Percentiles rank a stretch among this genome's conserved stretches.
These are phyloP conservation scores for Saccharomycopsis sp. DNA, from an alignment of 805 yeast species.

Conservation along the genomic window DNA sequence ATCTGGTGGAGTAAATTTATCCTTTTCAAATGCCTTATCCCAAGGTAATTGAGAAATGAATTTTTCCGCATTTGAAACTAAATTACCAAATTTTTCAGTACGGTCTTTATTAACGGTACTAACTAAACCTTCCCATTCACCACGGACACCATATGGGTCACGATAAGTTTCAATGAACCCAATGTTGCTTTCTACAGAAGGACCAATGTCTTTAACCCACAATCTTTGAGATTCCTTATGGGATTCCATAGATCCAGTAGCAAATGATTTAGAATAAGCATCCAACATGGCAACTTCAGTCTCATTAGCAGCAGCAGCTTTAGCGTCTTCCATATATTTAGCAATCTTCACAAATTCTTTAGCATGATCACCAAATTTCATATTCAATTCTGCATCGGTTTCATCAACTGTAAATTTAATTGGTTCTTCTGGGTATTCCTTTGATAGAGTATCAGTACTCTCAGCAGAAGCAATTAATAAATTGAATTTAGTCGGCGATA, in stretches of 20 bases:
- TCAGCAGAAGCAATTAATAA: conserved; percentile 66
- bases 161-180: conserved; percentile 92
- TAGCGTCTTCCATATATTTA: conserved; percentile 49
- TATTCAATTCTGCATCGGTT: conserved; percentile 34
- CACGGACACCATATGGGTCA: conserved; percentile 86
- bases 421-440: conserved; percentile 41
- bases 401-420: conserved; percentile 31
- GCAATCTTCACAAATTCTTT: conserved; percentile 57
- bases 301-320: conserved; percentile 60
- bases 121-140: conserved; percentile 90
- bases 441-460: conserved; percentile 37
- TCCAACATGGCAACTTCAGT: conserved; percentile 62
- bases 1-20: conserved; percentile 84
- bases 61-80: conserved; percentile 60
- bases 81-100: conserved; percentile 66
- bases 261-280: conserved; percentile 60
- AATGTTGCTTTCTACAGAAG: conserved; percentile 70
- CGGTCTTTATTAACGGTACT: conserved; percentile 87
- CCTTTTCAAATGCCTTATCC: conserved; percentile 71
- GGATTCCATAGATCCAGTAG: conserved; percentile 76
- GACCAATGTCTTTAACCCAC: conserved; percentile 86
- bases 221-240: conserved; percentile 77
- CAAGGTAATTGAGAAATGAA: conserved; percentile 72
- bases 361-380: conserved; percentile 75
- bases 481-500: conserved; percentile 38